phyloP scores from a whole-genome alignment of 208 protist genomes.

The Naegleria gruberi region DNA sequence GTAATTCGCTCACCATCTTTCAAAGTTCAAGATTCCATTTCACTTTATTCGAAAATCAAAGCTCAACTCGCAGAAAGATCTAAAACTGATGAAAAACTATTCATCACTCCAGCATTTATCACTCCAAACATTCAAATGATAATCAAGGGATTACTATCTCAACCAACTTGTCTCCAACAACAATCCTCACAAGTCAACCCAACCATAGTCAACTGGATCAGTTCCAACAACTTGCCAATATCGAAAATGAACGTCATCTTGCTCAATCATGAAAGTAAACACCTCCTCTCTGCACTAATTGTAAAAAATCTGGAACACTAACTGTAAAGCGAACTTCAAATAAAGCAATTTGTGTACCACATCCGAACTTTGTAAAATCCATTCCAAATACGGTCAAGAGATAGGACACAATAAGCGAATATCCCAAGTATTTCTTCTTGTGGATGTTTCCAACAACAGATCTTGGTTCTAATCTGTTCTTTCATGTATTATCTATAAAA shows the following conservation, averaged over 20 bases:
- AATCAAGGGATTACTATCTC: neutral
- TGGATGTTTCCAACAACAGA: too few relatives aligned
- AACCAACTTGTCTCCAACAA: neutral
- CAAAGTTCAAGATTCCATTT: neutral
- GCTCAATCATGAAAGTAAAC: neutral
- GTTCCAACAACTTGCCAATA: neutral
- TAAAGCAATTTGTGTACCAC: too few relatives aligned
- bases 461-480: too few relatives aligned
- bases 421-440: too few relatives aligned
- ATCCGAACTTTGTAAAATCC: too few relatives aligned
- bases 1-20: neutral
- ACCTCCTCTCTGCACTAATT: neutral
- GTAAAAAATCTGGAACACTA: too few relatives aligned
- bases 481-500: too few relatives aligned
- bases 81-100: neutral
- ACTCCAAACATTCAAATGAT: neutral
- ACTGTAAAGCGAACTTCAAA: too few relatives aligned
- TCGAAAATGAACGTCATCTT: neutral
- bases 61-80: neutral
- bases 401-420: too few relatives aligned
- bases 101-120: neutral
- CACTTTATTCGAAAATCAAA: neutral
- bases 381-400: too few relatives aligned
- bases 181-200: neutral
- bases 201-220: neutral